These are phyloP conservation scores for Penicillium manginii DNA, from an alignment of 495 filamentous ascomycete species.

Conservation along the genomic window DNA sequence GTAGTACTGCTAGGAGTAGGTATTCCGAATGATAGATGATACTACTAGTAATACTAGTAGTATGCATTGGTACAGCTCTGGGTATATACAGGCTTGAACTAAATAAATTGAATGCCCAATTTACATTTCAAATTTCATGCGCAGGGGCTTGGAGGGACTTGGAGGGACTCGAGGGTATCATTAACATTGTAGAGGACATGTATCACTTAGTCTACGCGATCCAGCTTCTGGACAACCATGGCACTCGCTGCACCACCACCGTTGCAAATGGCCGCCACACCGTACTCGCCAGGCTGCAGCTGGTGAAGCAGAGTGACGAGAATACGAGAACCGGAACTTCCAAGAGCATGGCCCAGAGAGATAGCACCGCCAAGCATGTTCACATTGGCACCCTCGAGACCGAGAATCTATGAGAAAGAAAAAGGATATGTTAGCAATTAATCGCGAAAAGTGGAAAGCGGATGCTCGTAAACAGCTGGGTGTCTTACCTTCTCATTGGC, in stretches of 20 bases:
- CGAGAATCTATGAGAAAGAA: constrained; percentile 64
- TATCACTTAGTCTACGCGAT: constrained; percentile 54
- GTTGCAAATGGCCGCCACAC: constrained; percentile 95
- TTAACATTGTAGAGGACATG: constrained; percentile 2
- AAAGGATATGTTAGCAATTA: constrained; percentile 18
- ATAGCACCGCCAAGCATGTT: constrained; percentile 93
- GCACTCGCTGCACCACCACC: constrained; percentile 91
- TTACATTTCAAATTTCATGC: no score
- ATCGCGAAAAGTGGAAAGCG: background rate
- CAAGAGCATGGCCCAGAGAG: constrained; percentile 89
- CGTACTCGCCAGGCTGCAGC: constrained; percentile 88
- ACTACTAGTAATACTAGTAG: no score
- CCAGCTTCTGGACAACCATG: constrained; percentile 88
- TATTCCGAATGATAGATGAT: no score
- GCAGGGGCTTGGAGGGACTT: no score
- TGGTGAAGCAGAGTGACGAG: constrained; percentile 89
- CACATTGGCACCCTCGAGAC: constrained; percentile 73
- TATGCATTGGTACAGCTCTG: no score
- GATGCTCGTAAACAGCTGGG: background rate
- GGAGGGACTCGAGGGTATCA: constrained; percentile 24
- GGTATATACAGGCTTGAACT: no score
- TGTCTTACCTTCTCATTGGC: constrained; percentile 81
- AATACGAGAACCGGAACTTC: constrained; percentile 92
- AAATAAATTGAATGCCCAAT: no score
- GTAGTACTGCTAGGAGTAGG: no score